Base-by-base conservation (phyloP, 176 grass and related monocot genomes). In the Zizania latifolia region DNA sequence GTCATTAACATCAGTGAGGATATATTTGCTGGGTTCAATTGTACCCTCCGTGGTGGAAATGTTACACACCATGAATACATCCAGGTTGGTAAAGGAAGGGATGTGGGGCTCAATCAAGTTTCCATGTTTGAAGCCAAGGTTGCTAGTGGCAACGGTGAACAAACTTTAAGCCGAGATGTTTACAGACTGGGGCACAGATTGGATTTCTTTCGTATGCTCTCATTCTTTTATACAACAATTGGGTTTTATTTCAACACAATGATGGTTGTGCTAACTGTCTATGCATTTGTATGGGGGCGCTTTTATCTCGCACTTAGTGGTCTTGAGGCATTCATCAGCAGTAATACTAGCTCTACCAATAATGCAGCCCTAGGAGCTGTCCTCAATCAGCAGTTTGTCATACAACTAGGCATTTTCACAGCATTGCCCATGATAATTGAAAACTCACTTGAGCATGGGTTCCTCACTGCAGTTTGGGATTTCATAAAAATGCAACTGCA, bases 161-260 rank as follows among this genome's bases (percentile, higher is more conserved):
- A 97, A 81, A 97, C 93, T 39, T 75, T 97, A 65, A 97, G 93
- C 70, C 70, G 93, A 45, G 93, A 97, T 62, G 83, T 97, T 63
- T 97, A 97, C 68, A 88, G 93, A 83, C 80, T 97, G 77, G 93
- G 93, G 19, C 90, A 93, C 53, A 93, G 93, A 87, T 76, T 97
- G 83, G 93, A 97, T 64, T 97, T 97, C 59, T 93, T 93, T 44
- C 79, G 93, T 39, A 97, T 97, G 93, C 88, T 97, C 9, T 97
- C 93, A 58, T 97, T 97, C 82, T 97, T 87, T 71, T 97, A 91
- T 58, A 97, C 93, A 55, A 97, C 93, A 43, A 68, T 97, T 1
- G 93, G 93, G 16, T 97, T 97, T 73, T 97, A 97, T 78, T 97
- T 97, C 71, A 97, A 97, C 80, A 97, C 93, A 61, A 97, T 97